These are phyloP conservation scores for Trichosporon asahii DNA, from an alignment of 1,284 basidiomycete species.

Conservation along the genomic window DNA sequence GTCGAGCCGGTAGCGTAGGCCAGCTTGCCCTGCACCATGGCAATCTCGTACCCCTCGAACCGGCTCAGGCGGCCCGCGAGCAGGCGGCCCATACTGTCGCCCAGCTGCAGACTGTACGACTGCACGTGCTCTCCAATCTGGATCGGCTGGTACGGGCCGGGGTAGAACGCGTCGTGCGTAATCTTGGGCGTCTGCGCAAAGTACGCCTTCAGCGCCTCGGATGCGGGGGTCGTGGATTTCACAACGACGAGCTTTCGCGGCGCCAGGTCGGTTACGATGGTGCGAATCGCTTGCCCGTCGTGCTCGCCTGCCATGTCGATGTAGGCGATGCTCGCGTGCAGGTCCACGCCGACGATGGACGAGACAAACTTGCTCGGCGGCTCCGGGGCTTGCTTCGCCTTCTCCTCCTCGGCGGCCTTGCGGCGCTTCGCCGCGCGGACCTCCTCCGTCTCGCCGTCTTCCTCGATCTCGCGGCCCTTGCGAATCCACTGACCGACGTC, in stretches of 20 bases:
- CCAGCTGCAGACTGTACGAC: constrained; percentile 88
- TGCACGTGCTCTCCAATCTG: constrained; percentile 94
- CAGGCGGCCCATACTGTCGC: constrained; percentile 75
- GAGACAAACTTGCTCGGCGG: constrained; percentile 88
- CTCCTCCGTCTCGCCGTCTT: constrained; percentile 78
- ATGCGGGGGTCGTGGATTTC: constrained; percentile 66
- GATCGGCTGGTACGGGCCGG: constrained; percentile 67
- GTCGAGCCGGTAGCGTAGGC: constrained; percentile 74
- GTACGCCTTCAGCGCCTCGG: constrained; percentile 69
- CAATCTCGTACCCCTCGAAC: constrained; percentile 97
- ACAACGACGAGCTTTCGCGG: constrained; percentile 94
- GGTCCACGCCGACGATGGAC: constrained; percentile 67
- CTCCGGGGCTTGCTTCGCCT: constrained; percentile 62
- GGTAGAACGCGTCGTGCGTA: constrained; percentile 86
- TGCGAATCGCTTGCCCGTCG: constrained; percentile 94
- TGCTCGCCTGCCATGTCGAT: constrained; percentile 95
- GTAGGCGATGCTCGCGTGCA: constrained; percentile 80
- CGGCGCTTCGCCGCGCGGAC: constrained; percentile 67
- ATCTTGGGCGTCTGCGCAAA: constrained; percentile 76
- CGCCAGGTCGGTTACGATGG: constrained; percentile 92
- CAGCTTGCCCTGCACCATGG: constrained; percentile 80
- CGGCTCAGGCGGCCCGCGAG: constrained; percentile 72
- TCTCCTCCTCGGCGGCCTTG: constrained; percentile 71
- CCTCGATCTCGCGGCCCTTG: constrained; percentile 81
- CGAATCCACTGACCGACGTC: constrained; percentile 91